These are phyloP conservation scores for Annulohypoxylon stygium DNA, from an alignment of 495 filamentous ascomycete species.

Conservation along the genomic window DNA sequence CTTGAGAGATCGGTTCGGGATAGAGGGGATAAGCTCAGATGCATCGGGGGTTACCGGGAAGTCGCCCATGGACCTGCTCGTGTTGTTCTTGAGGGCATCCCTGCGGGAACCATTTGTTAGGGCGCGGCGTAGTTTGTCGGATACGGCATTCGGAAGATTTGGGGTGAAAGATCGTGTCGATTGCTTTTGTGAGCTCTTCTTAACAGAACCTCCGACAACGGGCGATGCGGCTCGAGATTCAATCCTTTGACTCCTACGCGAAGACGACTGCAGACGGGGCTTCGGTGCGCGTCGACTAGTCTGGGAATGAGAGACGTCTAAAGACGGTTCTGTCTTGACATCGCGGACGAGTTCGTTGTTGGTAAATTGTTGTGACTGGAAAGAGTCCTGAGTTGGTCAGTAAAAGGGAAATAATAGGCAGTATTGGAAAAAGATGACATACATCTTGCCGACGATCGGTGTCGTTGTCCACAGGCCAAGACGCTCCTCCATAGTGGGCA, in stretches of 20 bases:
- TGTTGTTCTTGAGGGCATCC: constrained; percentile 43
- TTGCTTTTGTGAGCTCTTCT: constrained; percentile 49
- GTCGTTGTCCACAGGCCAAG: constrained; percentile 76
- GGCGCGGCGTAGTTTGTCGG: constrained; percentile 58
- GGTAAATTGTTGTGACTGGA: constrained; percentile 52
- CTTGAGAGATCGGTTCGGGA: constrained; percentile 50
- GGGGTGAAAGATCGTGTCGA: constrained; percentile 42
- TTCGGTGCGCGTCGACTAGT: constrained; percentile 42
- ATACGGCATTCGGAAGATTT: constrained; percentile 42
- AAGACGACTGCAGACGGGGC: constrained; percentile 35
- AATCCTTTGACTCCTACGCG: constrained; percentile 37
- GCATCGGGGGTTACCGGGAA: constrained; percentile 65
- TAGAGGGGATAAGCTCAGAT: constrained; percentile 52
- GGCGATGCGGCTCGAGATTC: constrained; percentile 53
- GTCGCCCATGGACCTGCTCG: constrained; percentile 41
- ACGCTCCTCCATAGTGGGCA: constrained; percentile 63
- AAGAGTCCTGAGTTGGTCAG: constrained; percentile 31
- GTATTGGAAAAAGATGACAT: constrained; percentile 46
- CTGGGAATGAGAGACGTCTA: constrained; percentile 50
- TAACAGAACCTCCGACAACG: constrained; percentile 45
- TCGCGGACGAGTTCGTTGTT: constrained; percentile 52
- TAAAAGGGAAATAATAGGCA: constrained; percentile 22
- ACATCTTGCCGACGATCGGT: constrained; percentile 66
- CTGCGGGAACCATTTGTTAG: constrained; percentile 49
- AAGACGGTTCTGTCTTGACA: constrained; percentile 52